Evolutionary conservation across 1,284 basidiomycete species (phyloP).

Genomic region (Puccinia sorghi): DNA sequence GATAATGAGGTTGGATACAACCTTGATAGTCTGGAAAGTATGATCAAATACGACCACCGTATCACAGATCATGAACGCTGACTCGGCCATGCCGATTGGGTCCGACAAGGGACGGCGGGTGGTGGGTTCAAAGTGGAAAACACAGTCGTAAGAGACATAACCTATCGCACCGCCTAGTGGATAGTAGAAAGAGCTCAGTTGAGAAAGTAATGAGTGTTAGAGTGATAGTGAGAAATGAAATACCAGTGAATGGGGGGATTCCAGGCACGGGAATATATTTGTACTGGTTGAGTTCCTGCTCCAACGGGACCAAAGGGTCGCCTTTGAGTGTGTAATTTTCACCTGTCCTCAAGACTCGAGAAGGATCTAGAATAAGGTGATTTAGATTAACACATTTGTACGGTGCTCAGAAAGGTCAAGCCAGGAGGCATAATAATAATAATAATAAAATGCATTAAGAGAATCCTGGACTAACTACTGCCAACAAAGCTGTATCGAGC

Average conservation of each 20-base stretch:
- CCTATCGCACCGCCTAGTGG: conserved; percentile 86
- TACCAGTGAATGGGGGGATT: conserved; percentile 82
- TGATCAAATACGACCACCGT: conserved; percentile 96
- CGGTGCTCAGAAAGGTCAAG: neutral
- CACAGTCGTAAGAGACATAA: conserved; percentile 94
- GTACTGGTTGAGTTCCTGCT: conserved; percentile 82
- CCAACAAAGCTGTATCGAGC: conserved; percentile 96
- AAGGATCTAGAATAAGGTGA: conserved; percentile 68
- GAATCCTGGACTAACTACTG: conserved; percentile 66
- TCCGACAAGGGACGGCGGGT: conserved; percentile 69
- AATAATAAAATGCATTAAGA: neutral
- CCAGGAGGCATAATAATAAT: neutral
- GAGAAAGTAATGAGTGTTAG: neutral
- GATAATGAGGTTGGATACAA: conserved; percentile 91
- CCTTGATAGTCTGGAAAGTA: conserved; percentile 88
- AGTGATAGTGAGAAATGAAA: conserved; percentile 44
- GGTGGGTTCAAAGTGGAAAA: conserved; percentile 82
- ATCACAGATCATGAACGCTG: conserved; percentile 94
- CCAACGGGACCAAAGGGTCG: conserved; percentile 81
- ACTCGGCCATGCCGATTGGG: conserved; percentile 81
- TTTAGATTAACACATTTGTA: neutral
- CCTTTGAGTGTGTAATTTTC: conserved; percentile 77
- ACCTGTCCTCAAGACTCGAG: conserved; percentile 87
- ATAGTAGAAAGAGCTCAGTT: neutral
- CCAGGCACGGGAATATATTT: conserved; percentile 87